Base-by-base conservation (phyloP, 768 basidiomycete genomes). In the Boletus bicolor region DNA sequence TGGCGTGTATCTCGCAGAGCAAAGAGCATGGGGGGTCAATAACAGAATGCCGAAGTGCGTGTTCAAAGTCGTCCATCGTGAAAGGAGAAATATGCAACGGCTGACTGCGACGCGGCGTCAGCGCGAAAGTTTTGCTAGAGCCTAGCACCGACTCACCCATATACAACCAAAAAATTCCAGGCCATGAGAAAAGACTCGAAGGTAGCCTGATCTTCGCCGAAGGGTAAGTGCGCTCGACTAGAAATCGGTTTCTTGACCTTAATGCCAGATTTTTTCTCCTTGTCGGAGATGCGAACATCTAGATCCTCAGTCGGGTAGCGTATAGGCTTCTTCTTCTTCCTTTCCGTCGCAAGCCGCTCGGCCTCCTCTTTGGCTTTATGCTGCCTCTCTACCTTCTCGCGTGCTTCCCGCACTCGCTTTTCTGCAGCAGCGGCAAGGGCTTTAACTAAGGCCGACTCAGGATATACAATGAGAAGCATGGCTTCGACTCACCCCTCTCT, bases 241-340 rank as follows among this genome's bases (percentile, higher is more conserved):
- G 89, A 82, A 45, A 80, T 64, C 24, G 92, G 92, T 56, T 88
- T 77, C 64, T 78, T 80, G 30, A 86, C 70, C 62, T 80, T 85
- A 72, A 82, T 78, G 7, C 92, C 91, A 4, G 85, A 83, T 64
- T 87, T 89, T 73, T 84, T 90, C 69, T 94, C 92, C 70, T 87
- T 90, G 47, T 92, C 89, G 28, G 83, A 77, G 49, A 93, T 70
- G 53, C 80, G 80, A 57, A 96, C 83, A 68, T 94, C 92, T 44
- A 96, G 76, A 71, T 96, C 93, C 72, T 97, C 93, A 1, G 92
- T 93, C 0, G 93, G 93, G 70, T 96, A 97, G 48, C 93, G 89
- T 61, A 95, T 73, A 1, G 91, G 87, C 64, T 89, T 93, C 76
- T 90, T 93, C 76, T 91, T 92, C 71, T 90, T 89, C 75, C 86